Evolutionary conservation across 2,329 filamentous ascomycete species (phyloP), one percentile per base, ranked within the genome.

Genomic region (Trichophyton rubrum): DNA sequence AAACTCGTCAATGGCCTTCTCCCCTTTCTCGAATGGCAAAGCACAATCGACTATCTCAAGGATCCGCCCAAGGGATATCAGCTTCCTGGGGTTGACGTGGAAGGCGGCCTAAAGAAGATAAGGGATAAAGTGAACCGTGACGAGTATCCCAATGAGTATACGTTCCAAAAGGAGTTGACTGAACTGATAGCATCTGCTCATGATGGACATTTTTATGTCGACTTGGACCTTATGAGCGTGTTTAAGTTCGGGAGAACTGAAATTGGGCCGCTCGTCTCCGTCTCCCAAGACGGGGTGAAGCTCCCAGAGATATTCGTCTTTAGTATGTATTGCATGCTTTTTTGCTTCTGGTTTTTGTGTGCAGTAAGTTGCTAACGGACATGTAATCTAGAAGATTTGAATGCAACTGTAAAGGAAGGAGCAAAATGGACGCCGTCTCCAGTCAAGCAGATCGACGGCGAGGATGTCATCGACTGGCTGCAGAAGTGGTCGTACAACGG

Each of bases 241-340:
- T 83, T 85, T 56, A 71, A 75, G 6, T 82, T 79, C 66, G 71
- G 78, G 13, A 80, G 81, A 2, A 80, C 83, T 64, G 73, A 78
- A 3, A 75, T 84, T 66, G 76, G 74, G 5, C 74, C 80, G 7
- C 72, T 87, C 0, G 81, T 86, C 0, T 86, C 84, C 0, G 77
- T 86, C 6, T 86, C 83, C 1, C 65, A 72, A 2, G 83, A 87
- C 67, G 84, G 84, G n/a, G 69, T 75, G 17, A 76, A 79, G 59
- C 68, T 83, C 9, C 85, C 85, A 0, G 76, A 82, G 61, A 73
- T 85, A 1, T 86, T 82, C 40, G 53, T 60, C 22, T 62, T 47
- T 24, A n/a, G 64, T 66, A 60, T 56, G 63, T 59, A 20, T 56
- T 20, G 5, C 20, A 24, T 35, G n/a, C 11, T 27, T n/a, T 3